Base-by-base conservation (phyloP, 2,329 filamentous ascomycete genomes). In the Diaporthe humulicola region DNA sequence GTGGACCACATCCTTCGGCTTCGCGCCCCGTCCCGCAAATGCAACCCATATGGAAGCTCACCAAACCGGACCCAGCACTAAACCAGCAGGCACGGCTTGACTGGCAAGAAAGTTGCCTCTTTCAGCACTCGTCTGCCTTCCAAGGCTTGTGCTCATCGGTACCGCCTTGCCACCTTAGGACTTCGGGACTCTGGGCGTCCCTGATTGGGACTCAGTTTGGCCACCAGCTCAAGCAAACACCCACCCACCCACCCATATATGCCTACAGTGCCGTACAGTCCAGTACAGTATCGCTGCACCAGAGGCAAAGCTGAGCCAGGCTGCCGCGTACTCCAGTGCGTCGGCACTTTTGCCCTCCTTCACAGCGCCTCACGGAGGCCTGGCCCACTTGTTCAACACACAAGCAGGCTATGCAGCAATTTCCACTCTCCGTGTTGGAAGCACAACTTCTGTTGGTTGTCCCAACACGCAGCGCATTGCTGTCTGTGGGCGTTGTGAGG, bases 21-120 rank as follows among this genome's bases (percentile, higher is more conserved):
- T 67, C 22, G 42, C 45, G 64, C 48, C 30, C 64, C 64, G 45
- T 67, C 45, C 64, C 64, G 64, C 64, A 38, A n/a, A 38, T 36
- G 28, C 30, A n/a, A 50, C 45, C 33, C 14, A 19, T 4, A 28
- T 38, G 45, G 30, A 25, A 25, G 33, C 30, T 52, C 64, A 28
- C 30, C 30, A 38, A 12, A 22, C 38, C 30, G 38, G 38, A 64
- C 10, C 38, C n/a, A 28, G 38, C 6, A 45, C 30, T 25, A 25
- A 64, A 4, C 38, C n/a, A 28, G 38, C 6, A 45, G n/a, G 14
- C 4, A 17, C 45, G 30, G 64, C 4, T 12, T 4, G 28, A 38
- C 45, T 14, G 45, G 19, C 30, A 67, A 19, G 33, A n/a, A 17
- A 33, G 9, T n/a, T 67, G 45, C 45, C 45, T 67, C 33, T 52